Conservation (phyloP, 495 filamentous ascomycete species). For the Penicillium malachiteum region DNA sequence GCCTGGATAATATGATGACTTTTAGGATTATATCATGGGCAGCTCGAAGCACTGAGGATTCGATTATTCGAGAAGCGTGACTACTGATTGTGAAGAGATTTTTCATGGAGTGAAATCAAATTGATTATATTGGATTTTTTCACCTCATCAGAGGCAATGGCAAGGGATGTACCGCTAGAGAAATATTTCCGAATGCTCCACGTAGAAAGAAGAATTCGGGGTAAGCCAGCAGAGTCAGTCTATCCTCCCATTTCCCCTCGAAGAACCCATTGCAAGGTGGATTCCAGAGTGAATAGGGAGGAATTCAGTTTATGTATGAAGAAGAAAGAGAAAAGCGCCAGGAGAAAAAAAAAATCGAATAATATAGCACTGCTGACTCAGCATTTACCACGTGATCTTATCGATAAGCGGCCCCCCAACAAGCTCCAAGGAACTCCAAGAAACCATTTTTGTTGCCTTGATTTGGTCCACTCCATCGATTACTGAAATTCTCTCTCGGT, state of each 20-base stretch:
- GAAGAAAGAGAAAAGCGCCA: slow-evolving; percentile 35
- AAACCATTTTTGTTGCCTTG: neutral
- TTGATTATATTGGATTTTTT: no score
- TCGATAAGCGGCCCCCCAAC: slow-evolving; percentile 36
- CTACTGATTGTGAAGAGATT: no score
- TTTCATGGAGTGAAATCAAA: no score
- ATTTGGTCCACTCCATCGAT: no score
- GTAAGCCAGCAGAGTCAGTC: slow-evolving; percentile 49
- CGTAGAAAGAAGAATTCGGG: slow-evolving; percentile 46
- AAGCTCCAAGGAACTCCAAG: no score
- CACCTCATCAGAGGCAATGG: neutral
- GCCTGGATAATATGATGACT: no score
- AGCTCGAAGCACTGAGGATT: no score
- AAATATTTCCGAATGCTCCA: slow-evolving; percentile 55
- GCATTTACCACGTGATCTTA: slow-evolving; percentile 28
- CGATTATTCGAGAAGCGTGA: no score
- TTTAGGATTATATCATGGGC: no score
- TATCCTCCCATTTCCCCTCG: slow-evolving; percentile 53
- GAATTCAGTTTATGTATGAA: slow-evolving; percentile 43
- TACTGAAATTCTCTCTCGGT: no score
- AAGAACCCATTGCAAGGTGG: slow-evolving; percentile 40
- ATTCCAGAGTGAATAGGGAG: slow-evolving; percentile 51
- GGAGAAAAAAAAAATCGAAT: slow-evolving; percentile 22
- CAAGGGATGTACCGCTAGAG: slow-evolving; percentile 42
- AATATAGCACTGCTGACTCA: slow-evolving; percentile 18